Base-by-base conservation (phyloP, 2,329 filamentous ascomycete species). In the Sclerotinia trifoliorum region DNA sequence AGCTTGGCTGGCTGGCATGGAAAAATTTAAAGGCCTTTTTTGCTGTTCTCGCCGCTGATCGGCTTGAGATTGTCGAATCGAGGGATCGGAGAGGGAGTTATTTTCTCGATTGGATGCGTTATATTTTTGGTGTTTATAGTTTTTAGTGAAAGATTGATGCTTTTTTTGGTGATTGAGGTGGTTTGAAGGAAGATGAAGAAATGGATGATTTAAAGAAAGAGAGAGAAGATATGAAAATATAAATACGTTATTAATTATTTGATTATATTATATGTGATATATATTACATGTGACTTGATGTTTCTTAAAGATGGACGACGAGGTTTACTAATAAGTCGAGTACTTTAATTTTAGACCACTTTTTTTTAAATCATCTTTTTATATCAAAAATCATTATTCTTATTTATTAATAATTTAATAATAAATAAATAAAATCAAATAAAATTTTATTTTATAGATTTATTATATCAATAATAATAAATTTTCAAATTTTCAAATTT, bases 11-110 rank as follows among this genome's bases (percentile, higher is more conserved):
- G 13, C 24, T 32, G 46, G 42, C 32, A 62, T 8, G 58, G 39
- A 44, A 29, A 44, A 44, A 44, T 54, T 17, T 44, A 21, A 35
- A 32, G 11, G 15, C 62, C 35, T 46, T 48, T 35, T 39, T 39
- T 67, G 48, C 19, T 65, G 54, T 67, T 62, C 56, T 67, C 65
- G 65, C 65, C 65, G 65, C 65, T 21, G 65, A 67, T 62, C 56
- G 65, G 65, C 56, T 62, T 67, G 65, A 67, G 65, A 11, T 32
- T 62, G 46, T 62, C 26, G 35, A 66, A 54, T 62, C 26, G 46
- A 66, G 15, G 65, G 52, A 32, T 65, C 13, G 42, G 39, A 35
- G 57, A 10, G 63, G 49, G 24, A 17, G 8, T 57, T 49, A 21
- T 48, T 48, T 48, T 65, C 26, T 48, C 3, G 58, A 52, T 21